Conservation (phyloP, 139 green algal genomes). For the Picochlorum sp. region DNA sequence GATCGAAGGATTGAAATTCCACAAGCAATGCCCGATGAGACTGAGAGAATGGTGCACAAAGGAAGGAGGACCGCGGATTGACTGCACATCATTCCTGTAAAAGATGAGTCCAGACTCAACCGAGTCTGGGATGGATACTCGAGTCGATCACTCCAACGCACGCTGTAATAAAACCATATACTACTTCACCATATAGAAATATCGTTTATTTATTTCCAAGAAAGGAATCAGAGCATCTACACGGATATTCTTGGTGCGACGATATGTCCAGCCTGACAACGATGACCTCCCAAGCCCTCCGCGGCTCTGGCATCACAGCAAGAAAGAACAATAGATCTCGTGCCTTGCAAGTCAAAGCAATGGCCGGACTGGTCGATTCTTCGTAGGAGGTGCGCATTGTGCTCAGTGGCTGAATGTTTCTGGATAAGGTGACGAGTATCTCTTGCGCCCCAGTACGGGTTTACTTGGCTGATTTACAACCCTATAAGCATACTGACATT, state of each 20-base stretch:
- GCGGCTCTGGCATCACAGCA: neutral
- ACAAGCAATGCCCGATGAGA: slow-evolving; percentile 21
- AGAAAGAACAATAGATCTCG: neutral
- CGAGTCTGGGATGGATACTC: neutral
- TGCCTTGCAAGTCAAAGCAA: slow-evolving; percentile 18
- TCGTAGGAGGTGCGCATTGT: slow-evolving; percentile 32
- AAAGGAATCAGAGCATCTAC: no score
- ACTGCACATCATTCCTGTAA: slow-evolving; percentile 17
- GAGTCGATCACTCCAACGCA: no score
- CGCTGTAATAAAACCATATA: no score
- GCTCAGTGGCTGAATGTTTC: neutral
- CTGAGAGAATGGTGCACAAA: slow-evolving; percentile 26
- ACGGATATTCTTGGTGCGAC: no score
- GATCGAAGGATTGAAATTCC: slow-evolving; percentile 16
- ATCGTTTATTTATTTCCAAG: no score
- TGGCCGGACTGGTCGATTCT: slow-evolving; percentile 33
- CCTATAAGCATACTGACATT: neutral
- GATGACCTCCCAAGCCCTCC: neutral
- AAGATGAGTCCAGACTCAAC: no score
- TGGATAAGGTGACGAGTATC: neutral
- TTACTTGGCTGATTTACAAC: neutral
- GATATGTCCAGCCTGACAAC: neutral
- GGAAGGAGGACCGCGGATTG: slow-evolving; percentile 22
- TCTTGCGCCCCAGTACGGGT: no score
- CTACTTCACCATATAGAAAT: no score